A percentile compares a stretch with the other conserved stretches of the same genome.
Evolutionary conservation across 2,329 filamentous ascomycete genomes (phyloP).

Genomic region (Botryotinia globosa): DNA sequence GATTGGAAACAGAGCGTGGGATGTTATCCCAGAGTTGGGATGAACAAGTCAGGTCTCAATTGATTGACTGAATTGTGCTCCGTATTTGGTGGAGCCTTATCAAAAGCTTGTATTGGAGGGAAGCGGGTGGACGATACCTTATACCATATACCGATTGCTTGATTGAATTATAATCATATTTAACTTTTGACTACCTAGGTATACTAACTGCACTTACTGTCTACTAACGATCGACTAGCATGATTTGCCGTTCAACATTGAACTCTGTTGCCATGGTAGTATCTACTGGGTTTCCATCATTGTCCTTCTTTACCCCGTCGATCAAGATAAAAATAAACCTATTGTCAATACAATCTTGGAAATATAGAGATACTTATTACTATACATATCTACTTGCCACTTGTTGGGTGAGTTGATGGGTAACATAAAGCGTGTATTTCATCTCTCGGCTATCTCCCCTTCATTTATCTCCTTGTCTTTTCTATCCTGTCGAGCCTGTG

Average conservation of each 20-base stretch:
- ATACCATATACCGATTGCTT: background rate
- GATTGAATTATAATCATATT: background rate
- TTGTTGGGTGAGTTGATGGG: background rate
- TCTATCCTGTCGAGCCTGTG: background rate
- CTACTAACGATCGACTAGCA: background rate
- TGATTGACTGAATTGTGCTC: background rate
- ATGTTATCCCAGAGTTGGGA: background rate
- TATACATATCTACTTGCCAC: background rate
- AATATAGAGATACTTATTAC: background rate
- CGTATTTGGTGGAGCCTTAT: background rate
- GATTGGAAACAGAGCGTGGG: background rate
- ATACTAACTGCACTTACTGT: background rate
- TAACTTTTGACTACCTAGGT: background rate
- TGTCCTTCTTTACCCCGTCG: background rate
- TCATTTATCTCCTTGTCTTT: background rate
- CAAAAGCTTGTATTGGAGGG: background rate
- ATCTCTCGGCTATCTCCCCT: constrained; percentile 9
- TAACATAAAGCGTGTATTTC: background rate
- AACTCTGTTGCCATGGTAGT: too few relatives aligned
- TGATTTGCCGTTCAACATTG: too few relatives aligned
- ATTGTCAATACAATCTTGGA: background rate
- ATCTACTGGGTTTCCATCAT: background rate
- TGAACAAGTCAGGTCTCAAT: constrained; percentile 4
- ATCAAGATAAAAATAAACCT: background rate
- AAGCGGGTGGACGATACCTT: background rate